Conservation (phyloP, 192 early-diverging fungal species). For the Lobosporangium transversale region DNA sequence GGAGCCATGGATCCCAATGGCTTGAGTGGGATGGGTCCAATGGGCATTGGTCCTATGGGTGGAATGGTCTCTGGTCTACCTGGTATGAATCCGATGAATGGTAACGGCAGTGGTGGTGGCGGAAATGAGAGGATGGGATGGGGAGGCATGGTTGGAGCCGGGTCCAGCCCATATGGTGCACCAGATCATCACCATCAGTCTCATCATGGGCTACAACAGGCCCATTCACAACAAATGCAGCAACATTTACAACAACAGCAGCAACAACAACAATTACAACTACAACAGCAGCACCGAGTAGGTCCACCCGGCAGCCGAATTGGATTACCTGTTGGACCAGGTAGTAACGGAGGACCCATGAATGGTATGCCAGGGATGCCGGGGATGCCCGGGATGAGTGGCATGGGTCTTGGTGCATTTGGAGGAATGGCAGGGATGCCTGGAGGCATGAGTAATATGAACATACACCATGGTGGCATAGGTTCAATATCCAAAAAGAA, state of each 20-base stretch:
- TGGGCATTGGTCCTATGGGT: conserved; percentile 18
- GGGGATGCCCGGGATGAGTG: conserved; percentile 8
- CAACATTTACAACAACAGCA: conserved; percentile 31
- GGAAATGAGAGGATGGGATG: conserved; percentile 25
- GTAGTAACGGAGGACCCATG: conserved; percentile 2
- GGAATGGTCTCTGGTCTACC: conserved; percentile 30
- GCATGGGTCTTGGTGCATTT: conserved; percentile 14
- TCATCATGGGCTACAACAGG: conserved; percentile 15
- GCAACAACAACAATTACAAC: conserved; percentile 12
- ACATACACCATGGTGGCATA: neutral
- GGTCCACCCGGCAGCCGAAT: conserved; percentile 1
- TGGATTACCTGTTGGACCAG: neutral
- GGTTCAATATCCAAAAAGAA: conserved; percentile 43
- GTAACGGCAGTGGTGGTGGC: neutral
- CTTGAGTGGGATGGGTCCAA: neutral
- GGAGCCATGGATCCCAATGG: conserved; percentile 18
- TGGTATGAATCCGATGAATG: conserved; percentile 24
- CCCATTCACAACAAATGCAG: conserved; percentile 1
- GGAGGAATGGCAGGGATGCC: conserved; percentile 9
- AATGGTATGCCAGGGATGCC: conserved; percentile 19
- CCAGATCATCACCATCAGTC: conserved; percentile 7
- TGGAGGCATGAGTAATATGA: no score
- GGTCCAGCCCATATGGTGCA: conserved; percentile 25
- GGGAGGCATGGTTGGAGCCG: conserved; percentile 41
- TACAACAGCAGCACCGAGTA: neutral